Percentiles rank a stretch among this genome's conserved stretches.
Conservation (phyloP, 306 rosid species). For the Vicia sativa region DNA sequence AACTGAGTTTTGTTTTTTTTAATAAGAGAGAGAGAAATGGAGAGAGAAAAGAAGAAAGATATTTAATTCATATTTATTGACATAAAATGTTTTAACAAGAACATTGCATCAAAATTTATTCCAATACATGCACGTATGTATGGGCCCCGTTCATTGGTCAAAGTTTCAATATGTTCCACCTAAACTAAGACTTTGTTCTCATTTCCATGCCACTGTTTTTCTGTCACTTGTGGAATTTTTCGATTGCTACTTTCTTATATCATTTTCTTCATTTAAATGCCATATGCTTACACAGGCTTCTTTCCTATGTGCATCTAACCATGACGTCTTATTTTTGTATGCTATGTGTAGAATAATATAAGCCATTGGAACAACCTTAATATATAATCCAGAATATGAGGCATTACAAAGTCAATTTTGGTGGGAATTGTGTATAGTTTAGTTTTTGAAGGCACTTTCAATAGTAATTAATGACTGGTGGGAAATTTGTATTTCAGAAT, state of each 20-base stretch:
- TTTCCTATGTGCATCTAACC: slow-evolving; percentile 30
- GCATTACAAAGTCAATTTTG: slow-evolving; percentile 41
- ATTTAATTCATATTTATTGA: no score
- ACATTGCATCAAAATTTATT: no score
- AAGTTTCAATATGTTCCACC: slow-evolving; percentile 61
- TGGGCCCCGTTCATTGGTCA: slow-evolving; percentile 50
- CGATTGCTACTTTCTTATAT: slow-evolving; percentile 10
- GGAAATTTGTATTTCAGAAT: slow-evolving; percentile 23
- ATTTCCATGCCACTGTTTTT: slow-evolving; percentile 41
- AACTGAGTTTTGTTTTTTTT: no score
- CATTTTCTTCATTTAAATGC: slow-evolving; percentile 22
- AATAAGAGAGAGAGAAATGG: no score
- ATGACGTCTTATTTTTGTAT: slow-evolving; percentile 43
- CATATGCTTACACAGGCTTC: slow-evolving; percentile 42
- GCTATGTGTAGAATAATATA: slow-evolving; percentile 23
- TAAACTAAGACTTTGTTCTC: slow-evolving; percentile 69
- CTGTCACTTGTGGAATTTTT: slow-evolving; percentile 45
- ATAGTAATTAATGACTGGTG: slow-evolving; percentile 5
- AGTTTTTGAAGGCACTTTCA: slow-evolving; percentile 30
- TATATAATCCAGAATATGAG: slow-evolving; percentile 30
- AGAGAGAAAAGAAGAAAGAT: no score
- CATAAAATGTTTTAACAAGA: no score
- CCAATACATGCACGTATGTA: slow-evolving; percentile 20
- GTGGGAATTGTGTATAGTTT: slow-evolving; percentile 37
- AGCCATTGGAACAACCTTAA: slow-evolving; percentile 35